A percentile compares a stretch with the other conserved stretches of the same genome.
Evolutionary conservation across 345 rosid species (phyloP).

Genomic region (Anacardium occidentale): DNA sequence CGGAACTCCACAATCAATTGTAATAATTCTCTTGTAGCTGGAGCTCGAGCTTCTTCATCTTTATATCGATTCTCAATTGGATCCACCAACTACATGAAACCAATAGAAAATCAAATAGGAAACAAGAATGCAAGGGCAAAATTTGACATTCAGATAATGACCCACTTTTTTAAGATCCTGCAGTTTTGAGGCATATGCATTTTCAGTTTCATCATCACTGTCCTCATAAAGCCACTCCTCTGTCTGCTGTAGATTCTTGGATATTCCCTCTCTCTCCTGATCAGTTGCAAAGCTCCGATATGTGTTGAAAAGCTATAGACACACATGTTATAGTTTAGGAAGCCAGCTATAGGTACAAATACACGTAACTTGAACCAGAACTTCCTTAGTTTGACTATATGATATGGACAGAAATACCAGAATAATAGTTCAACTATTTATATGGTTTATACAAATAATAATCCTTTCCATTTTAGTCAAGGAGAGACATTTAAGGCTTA

Average conservation of each 20-base stretch:
- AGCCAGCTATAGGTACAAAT: not conserved
- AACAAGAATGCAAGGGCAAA: not conserved
- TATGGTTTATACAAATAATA: not conserved
- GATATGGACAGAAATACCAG: not conserved
- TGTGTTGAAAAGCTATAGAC: slow-evolving; percentile 47
- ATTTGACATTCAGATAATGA: not conserved
- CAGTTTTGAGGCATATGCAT: slow-evolving; percentile 41
- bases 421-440: not conserved
- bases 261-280: slow-evolving; percentile 49
- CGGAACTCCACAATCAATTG: slow-evolving; percentile 41
- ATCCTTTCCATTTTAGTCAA: not conserved
- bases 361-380: not conserved
- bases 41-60: slow-evolving; percentile 53
- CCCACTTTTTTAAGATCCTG: slow-evolving; percentile 47
- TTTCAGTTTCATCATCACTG: slow-evolving; percentile 58
- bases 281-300: slow-evolving; percentile 52
- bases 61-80: slow-evolving; percentile 49
- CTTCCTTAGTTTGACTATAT: not conserved
- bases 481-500: not conserved
- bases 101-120: slow-evolving; percentile 6
- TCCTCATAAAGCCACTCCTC: slow-evolving; percentile 69
- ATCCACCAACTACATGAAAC: slow-evolving; percentile 40
- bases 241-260: slow-evolving; percentile 53
- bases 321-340: slow-evolving; percentile 6
- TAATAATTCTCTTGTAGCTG: slow-evolving; percentile 42